Percentiles rank a stretch among this genome's conserved stretches.
phyloP scores from a whole-genome alignment of 176 grass and related monocot species.

The Juncus effusus region DNA sequence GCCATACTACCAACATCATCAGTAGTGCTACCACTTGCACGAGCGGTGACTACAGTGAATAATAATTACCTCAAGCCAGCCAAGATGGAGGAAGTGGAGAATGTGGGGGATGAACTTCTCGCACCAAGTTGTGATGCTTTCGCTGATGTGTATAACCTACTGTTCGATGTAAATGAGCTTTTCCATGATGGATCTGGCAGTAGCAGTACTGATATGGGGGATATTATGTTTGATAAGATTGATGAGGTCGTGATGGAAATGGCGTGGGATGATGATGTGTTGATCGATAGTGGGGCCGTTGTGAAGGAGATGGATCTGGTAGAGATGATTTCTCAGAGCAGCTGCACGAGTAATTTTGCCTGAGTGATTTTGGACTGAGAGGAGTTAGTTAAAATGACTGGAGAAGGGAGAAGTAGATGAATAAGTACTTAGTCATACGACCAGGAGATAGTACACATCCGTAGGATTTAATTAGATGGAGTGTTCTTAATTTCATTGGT shows the following conservation, averaged over 20 bases:
- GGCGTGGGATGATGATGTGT: slow-evolving; percentile 36
- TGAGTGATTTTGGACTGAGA: background rate
- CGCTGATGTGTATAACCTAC: slow-evolving; percentile 34
- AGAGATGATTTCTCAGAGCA: slow-evolving; percentile 49
- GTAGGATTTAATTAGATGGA: background rate
- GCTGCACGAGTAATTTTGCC: background rate
- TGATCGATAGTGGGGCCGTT: background rate
- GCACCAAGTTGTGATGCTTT: slow-evolving; percentile 36
- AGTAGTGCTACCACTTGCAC: background rate
- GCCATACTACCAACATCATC: background rate
- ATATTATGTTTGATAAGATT: slow-evolving; percentile 36
- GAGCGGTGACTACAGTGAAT: background rate
- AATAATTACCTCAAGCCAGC: background rate
- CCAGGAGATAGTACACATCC: background rate
- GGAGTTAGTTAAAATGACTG: too few relatives aligned
- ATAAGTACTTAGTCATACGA: slow-evolving; percentile 6
- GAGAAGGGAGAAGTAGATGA: background rate
- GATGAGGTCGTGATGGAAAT: slow-evolving; percentile 53
- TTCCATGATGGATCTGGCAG: slow-evolving; percentile 3
- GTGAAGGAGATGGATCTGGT: slow-evolving; percentile 60
- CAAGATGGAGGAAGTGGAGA: slow-evolving; percentile 15
- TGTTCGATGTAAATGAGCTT: slow-evolving; percentile 36
- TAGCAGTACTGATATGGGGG: slow-evolving; percentile 5
- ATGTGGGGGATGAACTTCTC: slow-evolving; percentile 24
- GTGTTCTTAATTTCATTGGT: slow-evolving; percentile 3